Percentiles rank a stretch among this genome's conserved stretches.
phyloP scores from a whole-genome alignment of 305 asterid genomes.

The Plantago coronopus region DNA sequence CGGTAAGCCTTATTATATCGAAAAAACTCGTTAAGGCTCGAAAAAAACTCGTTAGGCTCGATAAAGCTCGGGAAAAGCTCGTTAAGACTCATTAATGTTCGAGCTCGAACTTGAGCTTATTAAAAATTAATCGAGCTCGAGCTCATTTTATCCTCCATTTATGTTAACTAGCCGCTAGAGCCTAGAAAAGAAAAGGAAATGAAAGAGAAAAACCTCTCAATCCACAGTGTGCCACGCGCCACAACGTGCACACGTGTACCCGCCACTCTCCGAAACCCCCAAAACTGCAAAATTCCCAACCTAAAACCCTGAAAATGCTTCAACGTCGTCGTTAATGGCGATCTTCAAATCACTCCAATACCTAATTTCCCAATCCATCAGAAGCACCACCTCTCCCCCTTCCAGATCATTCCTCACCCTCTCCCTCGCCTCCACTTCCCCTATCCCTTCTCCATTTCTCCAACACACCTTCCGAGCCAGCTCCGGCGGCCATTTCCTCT shows the following conservation, averaged over 20 bases:
- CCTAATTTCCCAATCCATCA: conserved; percentile 46
- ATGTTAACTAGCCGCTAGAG: too few relatives aligned
- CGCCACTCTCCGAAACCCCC: neutral
- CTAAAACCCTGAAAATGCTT: conserved; percentile 23
- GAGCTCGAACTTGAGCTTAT: too few relatives aligned
- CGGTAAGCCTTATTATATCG: too few relatives aligned
- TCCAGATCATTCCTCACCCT: conserved; percentile 43
- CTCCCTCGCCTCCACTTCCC: conserved; percentile 27
- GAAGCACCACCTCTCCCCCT: conserved; percentile 15
- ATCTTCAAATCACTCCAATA: conserved; percentile 57
- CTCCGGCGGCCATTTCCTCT: conserved; percentile 44
- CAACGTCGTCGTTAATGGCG: conserved; percentile 48
- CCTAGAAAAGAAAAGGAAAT: too few relatives aligned
- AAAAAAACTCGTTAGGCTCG: too few relatives aligned
- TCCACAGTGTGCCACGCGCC: too few relatives aligned
- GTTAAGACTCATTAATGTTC: too few relatives aligned
- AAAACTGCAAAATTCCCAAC: conserved; percentile 24
- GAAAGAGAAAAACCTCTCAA: too few relatives aligned
- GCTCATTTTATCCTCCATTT: too few relatives aligned
- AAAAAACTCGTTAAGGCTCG: too few relatives aligned
- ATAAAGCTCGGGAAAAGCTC: too few relatives aligned
- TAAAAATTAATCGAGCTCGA: too few relatives aligned
- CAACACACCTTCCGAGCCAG: conserved; percentile 21
- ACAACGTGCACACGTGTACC: conserved; percentile 2
- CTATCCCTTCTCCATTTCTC: conserved; percentile 28